phyloP scores from a whole-genome alignment of 2,329 filamentous ascomycete genomes.

The Leptographium wingfieldii region DNA sequence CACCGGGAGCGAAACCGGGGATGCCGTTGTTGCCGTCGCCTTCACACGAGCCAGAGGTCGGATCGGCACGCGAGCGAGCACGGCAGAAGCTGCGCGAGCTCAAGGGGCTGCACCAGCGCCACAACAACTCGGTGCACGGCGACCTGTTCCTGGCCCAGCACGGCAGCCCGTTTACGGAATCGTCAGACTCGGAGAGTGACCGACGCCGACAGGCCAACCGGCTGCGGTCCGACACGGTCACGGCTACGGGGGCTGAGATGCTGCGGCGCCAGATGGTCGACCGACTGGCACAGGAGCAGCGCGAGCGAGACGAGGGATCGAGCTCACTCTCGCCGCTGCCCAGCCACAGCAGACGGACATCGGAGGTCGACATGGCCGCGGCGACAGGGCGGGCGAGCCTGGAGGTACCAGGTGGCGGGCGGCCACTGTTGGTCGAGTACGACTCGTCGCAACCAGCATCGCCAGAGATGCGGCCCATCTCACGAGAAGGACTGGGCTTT shows the following conservation, averaged over 20 bases:
- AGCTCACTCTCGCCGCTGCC: not conserved
- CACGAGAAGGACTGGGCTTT: conserved; percentile 30
- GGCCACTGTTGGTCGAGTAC: conserved; percentile 29
- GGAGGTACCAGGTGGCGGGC: conserved; percentile 29
- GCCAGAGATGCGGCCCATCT: conserved; percentile 32
- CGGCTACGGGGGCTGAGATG: conserved; percentile 37
- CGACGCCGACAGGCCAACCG: not conserved
- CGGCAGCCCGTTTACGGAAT: conserved; percentile 44
- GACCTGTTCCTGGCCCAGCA: conserved; percentile 23
- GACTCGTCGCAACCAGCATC: conserved; percentile 37
- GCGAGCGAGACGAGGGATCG: conserved; percentile 22
- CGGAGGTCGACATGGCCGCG: not conserved
- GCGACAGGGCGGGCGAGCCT: conserved; percentile 29
- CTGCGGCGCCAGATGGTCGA: conserved; percentile 51
- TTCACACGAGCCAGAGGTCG: conserved; percentile 6
- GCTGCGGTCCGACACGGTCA: conserved; percentile 29
- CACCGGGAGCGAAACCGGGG: not conserved
- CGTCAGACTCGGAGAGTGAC: conserved; percentile 49
- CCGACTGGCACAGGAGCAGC: conserved; percentile 42
- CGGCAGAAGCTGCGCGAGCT: conserved; percentile 48
- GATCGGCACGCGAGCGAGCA: conserved; percentile 44
- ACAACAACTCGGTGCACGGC: conserved; percentile 33
- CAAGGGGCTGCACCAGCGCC: conserved; percentile 41
- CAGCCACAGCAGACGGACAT: not conserved
- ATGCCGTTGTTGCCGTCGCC: not conserved